Conservation (phyloP, 768 basidiomycete genomes). For the Leccinum sublutescens region DNA sequence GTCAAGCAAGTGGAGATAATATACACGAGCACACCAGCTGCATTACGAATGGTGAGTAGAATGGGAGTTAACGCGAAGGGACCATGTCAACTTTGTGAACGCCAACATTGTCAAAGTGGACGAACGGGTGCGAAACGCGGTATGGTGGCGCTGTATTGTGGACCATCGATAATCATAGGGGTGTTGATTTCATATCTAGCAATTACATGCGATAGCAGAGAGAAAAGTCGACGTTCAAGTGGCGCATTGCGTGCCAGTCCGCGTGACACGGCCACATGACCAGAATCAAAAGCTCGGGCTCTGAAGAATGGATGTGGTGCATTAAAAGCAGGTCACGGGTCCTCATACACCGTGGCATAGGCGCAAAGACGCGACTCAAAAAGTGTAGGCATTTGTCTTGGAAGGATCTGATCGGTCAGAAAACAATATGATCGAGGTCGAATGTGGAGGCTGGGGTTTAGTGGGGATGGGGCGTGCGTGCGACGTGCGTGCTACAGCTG, state of each 20-base stretch:
- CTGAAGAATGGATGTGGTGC: conserved; percentile 16
- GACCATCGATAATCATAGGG: conserved; percentile 26
- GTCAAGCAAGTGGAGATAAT: conserved; percentile 4
- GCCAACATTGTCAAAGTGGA: conserved; percentile 5
- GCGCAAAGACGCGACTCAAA: neutral
- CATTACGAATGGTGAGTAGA: conserved; percentile 4
- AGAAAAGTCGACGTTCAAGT: conserved; percentile 6
- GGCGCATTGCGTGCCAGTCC: conserved; percentile 12
- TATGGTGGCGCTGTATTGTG: conserved; percentile 1
- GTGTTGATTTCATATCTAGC: conserved; percentile 29
- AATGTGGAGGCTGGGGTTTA: conserved; percentile 6
- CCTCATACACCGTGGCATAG: conserved; percentile 6
- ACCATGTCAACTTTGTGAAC: conserved; percentile 4
- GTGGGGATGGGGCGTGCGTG: conserved; percentile 9
- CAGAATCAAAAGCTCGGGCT: neutral
- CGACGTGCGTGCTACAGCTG: conserved; percentile 12
- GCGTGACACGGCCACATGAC: conserved; percentile 1
- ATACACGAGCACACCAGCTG: conserved; percentile 5
- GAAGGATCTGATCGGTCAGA: conserved; percentile 22
- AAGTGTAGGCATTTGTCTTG: neutral
- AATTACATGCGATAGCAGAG: conserved; percentile 16
- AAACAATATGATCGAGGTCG: conserved; percentile 2
- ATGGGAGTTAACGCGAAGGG: conserved; percentile 8
- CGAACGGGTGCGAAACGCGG: conserved; percentile 10
- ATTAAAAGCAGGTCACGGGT: conserved; percentile 12